phyloP scores from a whole-genome alignment of 2,329 filamentous ascomycete genomes.

The Tolypocladium tundrense region DNA sequence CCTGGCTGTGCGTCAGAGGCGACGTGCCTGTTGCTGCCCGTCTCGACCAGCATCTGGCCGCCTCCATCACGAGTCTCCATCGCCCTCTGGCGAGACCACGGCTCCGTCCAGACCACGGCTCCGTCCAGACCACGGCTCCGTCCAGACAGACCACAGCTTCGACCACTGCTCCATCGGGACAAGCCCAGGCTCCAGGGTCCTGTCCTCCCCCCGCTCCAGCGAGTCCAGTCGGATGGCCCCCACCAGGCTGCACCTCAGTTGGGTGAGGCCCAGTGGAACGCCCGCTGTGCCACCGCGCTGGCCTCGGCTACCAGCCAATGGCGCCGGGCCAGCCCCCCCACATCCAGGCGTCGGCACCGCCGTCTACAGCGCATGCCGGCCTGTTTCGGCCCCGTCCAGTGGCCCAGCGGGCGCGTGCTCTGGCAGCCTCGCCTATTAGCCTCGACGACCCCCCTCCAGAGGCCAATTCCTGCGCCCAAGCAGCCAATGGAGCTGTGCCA shows the following conservation, averaged over 20 bases:
- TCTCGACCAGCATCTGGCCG: neutral
- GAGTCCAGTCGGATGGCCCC: neutral
- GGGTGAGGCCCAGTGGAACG: neutral
- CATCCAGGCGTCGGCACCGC: conserved; percentile 2
- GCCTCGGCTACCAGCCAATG: conserved; percentile 18
- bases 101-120: neutral
- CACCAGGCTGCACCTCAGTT: neutral
- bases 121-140: no score
- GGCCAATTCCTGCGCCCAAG: conserved; percentile 8
- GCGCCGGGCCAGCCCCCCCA: conserved; percentile 7
- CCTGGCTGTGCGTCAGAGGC: neutral
- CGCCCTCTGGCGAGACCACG: neutral
- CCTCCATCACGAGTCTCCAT: neutral
- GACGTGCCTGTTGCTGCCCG: neutral
- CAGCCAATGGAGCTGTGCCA: conserved; percentile 9
- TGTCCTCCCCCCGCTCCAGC: neutral
- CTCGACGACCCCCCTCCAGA: conserved; percentile 12
- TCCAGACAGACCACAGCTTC: neutral
- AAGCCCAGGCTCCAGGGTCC: neutral
- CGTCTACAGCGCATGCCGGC: neutral
- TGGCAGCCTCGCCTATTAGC: conserved; percentile 16
- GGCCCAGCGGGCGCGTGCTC: conserved; percentile 4
- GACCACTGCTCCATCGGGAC: neutral
- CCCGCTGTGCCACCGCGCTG: neutral
- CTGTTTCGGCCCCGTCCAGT: neutral